A percentile compares a stretch with the other conserved stretches of the same genome.
Evolutionary conservation across 73 alveolate species (phyloP).

Genomic region (Paramecium primaurelia): DNA sequence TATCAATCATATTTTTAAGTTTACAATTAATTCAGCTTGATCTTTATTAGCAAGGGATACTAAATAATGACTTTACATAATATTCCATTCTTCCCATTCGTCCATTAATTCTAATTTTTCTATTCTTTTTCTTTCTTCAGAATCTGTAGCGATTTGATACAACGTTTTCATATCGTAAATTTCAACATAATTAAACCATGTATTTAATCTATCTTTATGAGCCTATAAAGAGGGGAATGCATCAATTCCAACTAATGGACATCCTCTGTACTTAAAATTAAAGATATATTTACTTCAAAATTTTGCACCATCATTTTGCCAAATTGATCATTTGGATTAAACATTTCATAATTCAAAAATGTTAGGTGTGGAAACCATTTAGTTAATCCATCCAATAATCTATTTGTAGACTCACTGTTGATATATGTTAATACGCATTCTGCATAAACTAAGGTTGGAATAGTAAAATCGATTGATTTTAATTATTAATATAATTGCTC

Average conservation of each 20-base stretch:
- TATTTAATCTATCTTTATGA: conserved; percentile 75
- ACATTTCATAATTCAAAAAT: conserved; percentile 84
- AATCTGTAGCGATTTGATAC: conserved; percentile 72
- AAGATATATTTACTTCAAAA: conserved; percentile 66
- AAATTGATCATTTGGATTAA: conserved; percentile 91
- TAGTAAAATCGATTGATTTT: background rate
- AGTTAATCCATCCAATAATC: conserved; percentile 67
- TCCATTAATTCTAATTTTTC: conserved; percentile 93
- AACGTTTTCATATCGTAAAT: conserved; percentile 75
- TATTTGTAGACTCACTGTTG: conserved; percentile 69
- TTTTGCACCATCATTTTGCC: conserved; percentile 93
- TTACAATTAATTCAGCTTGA: background rate
- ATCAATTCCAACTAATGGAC: conserved; percentile 75
- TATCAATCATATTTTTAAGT: background rate
- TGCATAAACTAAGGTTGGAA: conserved; percentile 79
- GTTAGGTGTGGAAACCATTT: conserved; percentile 66
- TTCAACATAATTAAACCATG: conserved; percentile 71
- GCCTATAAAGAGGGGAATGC: conserved; percentile 80
- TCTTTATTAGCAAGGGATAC: background rate
- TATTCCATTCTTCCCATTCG: conserved; percentile 95
- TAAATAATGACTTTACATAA: conserved; percentile 85
- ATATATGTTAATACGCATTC: conserved; percentile 90
- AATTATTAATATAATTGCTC: conserved; percentile 67
- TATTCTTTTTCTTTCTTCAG: conserved; percentile 78
- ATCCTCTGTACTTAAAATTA: conserved; percentile 70